A percentile compares a stretch with the other conserved stretches of the same genome.
These are phyloP conservation scores for Eucalyptus brandiana DNA, from an alignment of 345 rosid genomes.

Conservation along the genomic window DNA sequence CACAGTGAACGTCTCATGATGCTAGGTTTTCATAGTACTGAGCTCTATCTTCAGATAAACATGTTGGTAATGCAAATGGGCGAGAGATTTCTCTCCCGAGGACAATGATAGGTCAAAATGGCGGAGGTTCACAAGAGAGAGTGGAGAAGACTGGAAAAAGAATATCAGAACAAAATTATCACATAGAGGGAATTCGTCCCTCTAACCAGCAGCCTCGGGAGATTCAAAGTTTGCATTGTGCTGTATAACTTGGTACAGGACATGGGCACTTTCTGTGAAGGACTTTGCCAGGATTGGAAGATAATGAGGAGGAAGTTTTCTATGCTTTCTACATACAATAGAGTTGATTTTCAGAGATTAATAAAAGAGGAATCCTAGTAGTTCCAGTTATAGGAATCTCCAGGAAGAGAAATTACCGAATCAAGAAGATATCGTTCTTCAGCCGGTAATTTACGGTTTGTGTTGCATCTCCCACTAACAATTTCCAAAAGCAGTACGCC, in stretches of 20 bases:
- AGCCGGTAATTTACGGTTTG: constrained; percentile 21
- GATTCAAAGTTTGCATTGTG: neutral
- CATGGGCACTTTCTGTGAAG: neutral
- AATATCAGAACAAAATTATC: neutral
- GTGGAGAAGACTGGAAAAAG: neutral
- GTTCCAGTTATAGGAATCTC: neutral
- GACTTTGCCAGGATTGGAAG: neutral
- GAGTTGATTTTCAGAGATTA: neutral
- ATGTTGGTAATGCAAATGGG: neutral
- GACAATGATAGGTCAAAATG: neutral
- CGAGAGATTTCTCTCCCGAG: neutral
- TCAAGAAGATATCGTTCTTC: constrained; percentile 51
- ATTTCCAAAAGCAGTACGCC: constrained; percentile 65
- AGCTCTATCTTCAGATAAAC: neutral
- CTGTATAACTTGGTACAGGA: neutral
- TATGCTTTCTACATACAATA: neutral
- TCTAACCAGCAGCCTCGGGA: neutral
- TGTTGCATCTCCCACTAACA: constrained; percentile 50
- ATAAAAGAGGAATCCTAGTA: neutral
- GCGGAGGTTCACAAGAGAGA: neutral
- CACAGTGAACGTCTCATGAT: neutral
- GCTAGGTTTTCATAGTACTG: neutral
- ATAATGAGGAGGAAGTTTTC: neutral
- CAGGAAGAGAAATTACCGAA: constrained; percentile 18
- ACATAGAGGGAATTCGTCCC: neutral